Evolutionary conservation across 495 filamentous ascomycete species (phyloP).

Genomic region (Aspergillus cristatus): DNA sequence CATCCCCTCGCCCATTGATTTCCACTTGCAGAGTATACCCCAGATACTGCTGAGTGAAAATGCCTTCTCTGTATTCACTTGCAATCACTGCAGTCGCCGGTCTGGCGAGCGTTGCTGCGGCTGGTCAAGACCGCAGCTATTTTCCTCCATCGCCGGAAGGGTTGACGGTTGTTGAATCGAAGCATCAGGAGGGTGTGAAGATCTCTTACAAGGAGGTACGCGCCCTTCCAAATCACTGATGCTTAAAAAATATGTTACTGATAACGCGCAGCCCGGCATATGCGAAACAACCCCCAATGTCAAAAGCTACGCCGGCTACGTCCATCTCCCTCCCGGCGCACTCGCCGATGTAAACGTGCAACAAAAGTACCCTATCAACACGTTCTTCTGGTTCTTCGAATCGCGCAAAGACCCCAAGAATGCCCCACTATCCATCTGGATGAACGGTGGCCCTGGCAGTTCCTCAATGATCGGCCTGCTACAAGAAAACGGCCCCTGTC

Average conservation of each 20-base stretch:
- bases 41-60: too few relatives aligned
- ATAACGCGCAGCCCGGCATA: constrained; percentile 34
- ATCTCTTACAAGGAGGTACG: constrained; percentile 59
- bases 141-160: constrained; percentile 48
- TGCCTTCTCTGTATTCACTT: too few relatives aligned
- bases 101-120: constrained; percentile 10
- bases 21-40: too few relatives aligned
- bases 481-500: constrained; percentile 55
- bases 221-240: too few relatives aligned
- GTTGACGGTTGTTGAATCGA: constrained; percentile 46
- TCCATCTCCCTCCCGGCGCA: constrained; percentile 29
- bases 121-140: constrained; percentile 31
- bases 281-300: constrained; percentile 45
- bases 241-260: neutral
- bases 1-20: too few relatives aligned
- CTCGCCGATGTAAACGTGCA: constrained; percentile 22
- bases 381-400: constrained; percentile 42
- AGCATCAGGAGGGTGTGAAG: constrained; percentile 46
- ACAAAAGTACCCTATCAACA: constrained; percentile 33
- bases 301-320: constrained; percentile 33
- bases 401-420: constrained; percentile 35
- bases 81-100: constrained; percentile 6
- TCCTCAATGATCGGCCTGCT: constrained; percentile 54
- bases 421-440: constrained; percentile 45
- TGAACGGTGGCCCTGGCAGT: constrained; percentile 50